Evolutionary conservation across 2,329 filamentous ascomycete species (phyloP).

Genomic region (Ophiostoma sp.): DNA sequence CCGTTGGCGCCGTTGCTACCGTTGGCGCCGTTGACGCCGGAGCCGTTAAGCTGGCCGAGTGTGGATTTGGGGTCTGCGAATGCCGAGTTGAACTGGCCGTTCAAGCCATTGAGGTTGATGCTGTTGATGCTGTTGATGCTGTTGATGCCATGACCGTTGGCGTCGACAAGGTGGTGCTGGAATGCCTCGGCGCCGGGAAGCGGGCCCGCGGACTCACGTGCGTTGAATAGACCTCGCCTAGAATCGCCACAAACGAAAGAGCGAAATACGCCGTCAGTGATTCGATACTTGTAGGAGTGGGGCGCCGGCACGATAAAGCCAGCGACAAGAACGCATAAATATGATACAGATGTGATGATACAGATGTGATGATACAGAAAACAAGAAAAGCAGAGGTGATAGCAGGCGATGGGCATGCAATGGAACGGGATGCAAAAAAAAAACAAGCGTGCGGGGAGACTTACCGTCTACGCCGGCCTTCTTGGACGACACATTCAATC

Average conservation of each 20-base stretch:
- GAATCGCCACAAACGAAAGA: background rate
- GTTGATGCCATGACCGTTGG: conserved; percentile 7
- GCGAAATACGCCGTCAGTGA: conserved; percentile 15
- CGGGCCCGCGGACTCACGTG: conserved; percentile 23
- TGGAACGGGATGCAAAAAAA: conserved; percentile 18
- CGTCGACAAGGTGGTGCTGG: conserved; percentile 13
- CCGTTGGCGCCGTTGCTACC: background rate
- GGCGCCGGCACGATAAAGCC: no score
- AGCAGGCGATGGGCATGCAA: no score
- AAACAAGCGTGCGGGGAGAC: conserved; percentile 38
- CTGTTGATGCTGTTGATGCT: background rate
- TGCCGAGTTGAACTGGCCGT: background rate
- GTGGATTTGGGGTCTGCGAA: background rate
- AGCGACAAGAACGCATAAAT: no score
- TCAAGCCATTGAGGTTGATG: background rate
- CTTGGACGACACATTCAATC: conserved; percentile 68
- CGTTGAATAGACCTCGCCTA: conserved; percentile 25
- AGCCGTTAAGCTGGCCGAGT: no score
- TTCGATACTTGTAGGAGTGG: background rate
- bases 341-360: background rate
- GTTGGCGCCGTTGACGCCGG: background rate
- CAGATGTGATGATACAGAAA: background rate
- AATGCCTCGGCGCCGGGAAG: conserved; percentile 20
- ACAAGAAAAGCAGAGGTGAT: background rate
- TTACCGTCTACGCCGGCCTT: conserved; percentile 82